Conservation (phyloP, 2,329 filamentous ascomycete genomes). For the Coniochaeta hoffmannii region DNA sequence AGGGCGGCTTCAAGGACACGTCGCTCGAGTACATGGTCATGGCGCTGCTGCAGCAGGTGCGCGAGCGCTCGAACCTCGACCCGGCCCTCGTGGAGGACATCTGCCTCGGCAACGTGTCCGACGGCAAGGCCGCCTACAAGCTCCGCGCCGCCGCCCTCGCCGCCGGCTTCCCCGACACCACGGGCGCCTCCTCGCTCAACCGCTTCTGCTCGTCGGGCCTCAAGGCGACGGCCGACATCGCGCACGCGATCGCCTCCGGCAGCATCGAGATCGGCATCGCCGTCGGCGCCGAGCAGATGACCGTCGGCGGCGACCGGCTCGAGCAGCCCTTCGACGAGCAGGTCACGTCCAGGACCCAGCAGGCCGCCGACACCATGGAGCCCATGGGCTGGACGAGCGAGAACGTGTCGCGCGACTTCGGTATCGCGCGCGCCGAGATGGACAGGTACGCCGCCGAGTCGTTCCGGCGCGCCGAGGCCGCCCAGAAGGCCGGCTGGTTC, state of each 20-base stretch:
- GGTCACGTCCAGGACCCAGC: constrained; percentile 63
- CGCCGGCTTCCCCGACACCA: constrained; percentile 89
- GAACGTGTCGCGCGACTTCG: constrained; percentile 89
- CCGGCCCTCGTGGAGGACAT: constrained; percentile 82
- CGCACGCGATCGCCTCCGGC: constrained; percentile 73
- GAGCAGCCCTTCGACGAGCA: constrained; percentile 70
- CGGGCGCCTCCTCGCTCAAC: constrained; percentile 75
- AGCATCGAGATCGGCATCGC: constrained; percentile 84
- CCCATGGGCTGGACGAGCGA: constrained; percentile 98
- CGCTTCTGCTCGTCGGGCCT: constrained; percentile 97
- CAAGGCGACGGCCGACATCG: constrained; percentile 91
- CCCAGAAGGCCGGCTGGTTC: constrained; percentile 86
- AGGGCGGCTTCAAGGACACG: constrained; percentile 95
- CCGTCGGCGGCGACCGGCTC: constrained; percentile 60
- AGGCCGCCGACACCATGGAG: constrained; percentile 79
- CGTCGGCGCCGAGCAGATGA: constrained; percentile 86
- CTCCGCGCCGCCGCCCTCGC: constrained; percentile 80
- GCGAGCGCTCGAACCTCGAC: constrained; percentile 67
- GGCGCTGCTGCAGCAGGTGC: constrained; percentile 70
- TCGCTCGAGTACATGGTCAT: constrained; percentile 80
- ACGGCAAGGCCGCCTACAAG: constrained; percentile 84
- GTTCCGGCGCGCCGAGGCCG: constrained; percentile 78
- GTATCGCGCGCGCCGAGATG: constrained; percentile 70
- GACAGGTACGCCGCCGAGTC: constrained; percentile 83
- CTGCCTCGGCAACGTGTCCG: constrained; percentile 84